A percentile compares a stretch with the other conserved stretches of the same genome.
phyloP scores from a whole-genome alignment of 495 filamentous ascomycete genomes.

The Daldinia loculata region DNA sequence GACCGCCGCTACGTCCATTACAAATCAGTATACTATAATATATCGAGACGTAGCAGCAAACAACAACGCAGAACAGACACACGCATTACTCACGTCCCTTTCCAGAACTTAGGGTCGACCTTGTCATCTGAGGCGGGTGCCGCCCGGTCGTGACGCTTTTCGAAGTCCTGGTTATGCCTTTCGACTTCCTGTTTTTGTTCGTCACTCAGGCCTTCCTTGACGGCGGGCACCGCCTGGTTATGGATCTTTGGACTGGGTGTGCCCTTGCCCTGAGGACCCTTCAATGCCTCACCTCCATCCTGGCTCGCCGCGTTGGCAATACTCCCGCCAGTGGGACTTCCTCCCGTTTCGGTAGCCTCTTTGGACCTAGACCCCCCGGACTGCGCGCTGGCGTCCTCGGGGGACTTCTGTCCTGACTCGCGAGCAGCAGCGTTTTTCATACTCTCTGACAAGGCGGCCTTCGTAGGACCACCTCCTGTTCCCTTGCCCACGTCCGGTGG shows the following conservation, averaged over 20 bases:
- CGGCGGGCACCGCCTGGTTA: constrained; percentile 50
- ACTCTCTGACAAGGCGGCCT: constrained; percentile 37
- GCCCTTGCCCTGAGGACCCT: constrained; percentile 50
- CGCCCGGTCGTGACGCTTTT: constrained; percentile 56
- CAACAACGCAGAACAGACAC: not conserved
- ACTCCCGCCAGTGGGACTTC: constrained; percentile 42
- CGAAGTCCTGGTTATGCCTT: constrained; percentile 61
- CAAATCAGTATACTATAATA: constrained; percentile 11
- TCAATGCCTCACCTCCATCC: constrained; percentile 52
- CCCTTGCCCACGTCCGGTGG: constrained; percentile 46
- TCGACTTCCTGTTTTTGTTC: constrained; percentile 62
- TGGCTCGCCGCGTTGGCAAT: constrained; percentile 49
- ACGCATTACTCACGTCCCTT: constrained; percentile 43
- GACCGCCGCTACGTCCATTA: constrained; percentile 31
- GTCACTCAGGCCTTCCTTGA: constrained; percentile 48
- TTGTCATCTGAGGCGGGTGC: constrained; percentile 52
- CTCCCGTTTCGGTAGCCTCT: constrained; percentile 52
- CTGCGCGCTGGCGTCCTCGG: constrained; percentile 54
- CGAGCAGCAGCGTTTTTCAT: constrained; percentile 37
- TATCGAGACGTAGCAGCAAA: not conserved
- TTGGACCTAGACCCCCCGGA: constrained; percentile 57
- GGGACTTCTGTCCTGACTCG: constrained; percentile 37
- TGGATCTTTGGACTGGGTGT: constrained; percentile 57
- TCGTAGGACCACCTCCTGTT: constrained; percentile 38
- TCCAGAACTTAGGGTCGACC: constrained; percentile 61